Evolutionary conservation across 345 rosid species (phyloP).

Genomic region (Camelina laxa): DNA sequence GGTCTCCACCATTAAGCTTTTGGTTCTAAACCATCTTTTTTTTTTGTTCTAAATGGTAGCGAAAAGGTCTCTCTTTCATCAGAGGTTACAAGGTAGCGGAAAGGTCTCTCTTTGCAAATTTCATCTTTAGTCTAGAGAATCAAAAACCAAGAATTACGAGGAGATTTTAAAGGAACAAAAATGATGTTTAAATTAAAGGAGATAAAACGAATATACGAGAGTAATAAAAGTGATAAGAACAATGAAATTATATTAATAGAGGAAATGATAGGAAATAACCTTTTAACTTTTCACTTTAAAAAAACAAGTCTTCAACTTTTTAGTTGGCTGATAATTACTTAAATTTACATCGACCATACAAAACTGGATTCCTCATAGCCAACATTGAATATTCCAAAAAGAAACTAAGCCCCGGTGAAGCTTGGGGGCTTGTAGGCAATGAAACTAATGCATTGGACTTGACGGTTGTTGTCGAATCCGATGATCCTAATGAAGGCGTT

Average conservation of each 20-base stretch:
- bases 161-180: not conserved
- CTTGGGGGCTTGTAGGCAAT: constrained; percentile 49
- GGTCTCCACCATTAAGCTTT: too few species aligned
- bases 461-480: constrained; percentile 48
- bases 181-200: not conserved
- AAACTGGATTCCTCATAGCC: not conserved
- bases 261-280: not conserved
- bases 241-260: not conserved
- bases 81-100: not conserved
- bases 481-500: constrained; percentile 44
- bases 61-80: too few species aligned
- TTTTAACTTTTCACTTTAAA: not conserved
- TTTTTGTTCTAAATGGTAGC: too few species aligned
- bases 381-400: not conserved
- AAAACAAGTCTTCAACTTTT: not conserved
- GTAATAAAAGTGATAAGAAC: not conserved
- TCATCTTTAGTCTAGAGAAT: not conserved
- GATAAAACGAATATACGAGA: not conserved
- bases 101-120: not conserved
- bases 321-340: not conserved
- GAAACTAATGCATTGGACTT: constrained; percentile 51
- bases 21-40: not conserved
- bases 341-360: not conserved
- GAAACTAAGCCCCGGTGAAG: constrained; percentile 38
- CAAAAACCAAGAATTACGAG: not conserved